phyloP scores from a whole-genome alignment of 2,329 filamentous ascomycete genomes.

The Tolypocladium tundrense region DNA sequence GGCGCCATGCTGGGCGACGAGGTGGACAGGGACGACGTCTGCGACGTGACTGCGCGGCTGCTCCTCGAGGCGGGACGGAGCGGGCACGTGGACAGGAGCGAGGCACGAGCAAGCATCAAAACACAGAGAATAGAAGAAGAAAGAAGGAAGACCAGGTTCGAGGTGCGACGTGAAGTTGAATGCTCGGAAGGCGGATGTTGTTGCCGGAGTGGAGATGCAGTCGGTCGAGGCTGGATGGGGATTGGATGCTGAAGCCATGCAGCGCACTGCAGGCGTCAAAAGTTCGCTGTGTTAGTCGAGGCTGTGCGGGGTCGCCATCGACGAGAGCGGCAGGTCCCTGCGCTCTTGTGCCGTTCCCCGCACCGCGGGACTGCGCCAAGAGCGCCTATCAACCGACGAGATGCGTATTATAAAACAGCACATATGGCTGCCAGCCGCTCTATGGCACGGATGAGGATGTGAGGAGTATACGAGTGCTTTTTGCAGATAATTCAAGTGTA shows the following conservation, averaged over 20 bases:
- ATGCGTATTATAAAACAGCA: too few relatives aligned
- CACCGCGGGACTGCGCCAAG: not conserved
- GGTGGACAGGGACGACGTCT: slow-evolving; percentile 14
- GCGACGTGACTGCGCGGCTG: not conserved
- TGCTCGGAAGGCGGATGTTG: not conserved
- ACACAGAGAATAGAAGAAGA: not conserved
- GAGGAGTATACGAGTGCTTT: too few relatives aligned
- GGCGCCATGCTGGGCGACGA: slow-evolving; percentile 36
- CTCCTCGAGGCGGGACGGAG: not conserved
- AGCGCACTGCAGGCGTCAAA: not conserved
- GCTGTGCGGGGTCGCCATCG: not conserved
- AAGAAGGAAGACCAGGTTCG: not conserved
- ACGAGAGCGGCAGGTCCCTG: not conserved
- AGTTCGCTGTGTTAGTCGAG: not conserved
- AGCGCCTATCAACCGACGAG: not conserved
- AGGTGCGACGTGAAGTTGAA: not conserved
- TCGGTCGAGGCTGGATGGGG: not conserved
- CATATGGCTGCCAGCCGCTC: too few relatives aligned
- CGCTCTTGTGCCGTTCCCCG: not conserved
- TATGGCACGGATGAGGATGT: too few relatives aligned
- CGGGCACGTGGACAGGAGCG: not conserved
- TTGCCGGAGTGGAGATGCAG: not conserved
- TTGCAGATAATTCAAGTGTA: too few relatives aligned
- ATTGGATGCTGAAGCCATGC: not conserved
- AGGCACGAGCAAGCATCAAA: not conserved